Conservation (phyloP, 352 stramenopile species). For the Phytophthora pinifolia region DNA sequence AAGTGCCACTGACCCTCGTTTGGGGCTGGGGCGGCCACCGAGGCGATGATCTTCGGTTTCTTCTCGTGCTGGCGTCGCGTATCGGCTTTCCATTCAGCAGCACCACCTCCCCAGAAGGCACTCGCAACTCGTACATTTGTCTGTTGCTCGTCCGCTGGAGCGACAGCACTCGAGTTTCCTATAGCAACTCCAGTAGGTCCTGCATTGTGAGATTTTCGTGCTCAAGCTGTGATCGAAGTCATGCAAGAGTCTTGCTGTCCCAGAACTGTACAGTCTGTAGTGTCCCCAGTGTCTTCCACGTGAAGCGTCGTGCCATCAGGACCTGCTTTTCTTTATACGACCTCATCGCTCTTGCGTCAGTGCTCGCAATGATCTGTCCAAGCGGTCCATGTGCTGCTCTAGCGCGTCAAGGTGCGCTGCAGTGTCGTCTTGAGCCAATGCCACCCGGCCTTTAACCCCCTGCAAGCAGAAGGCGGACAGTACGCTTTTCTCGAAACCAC, state of each 20-base stretch:
- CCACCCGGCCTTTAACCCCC: conserved; percentile 12
- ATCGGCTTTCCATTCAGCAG: conserved; percentile 38
- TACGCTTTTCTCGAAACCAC: conserved; percentile 13
- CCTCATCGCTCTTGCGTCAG: conserved; percentile 30
- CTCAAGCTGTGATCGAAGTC: no score
- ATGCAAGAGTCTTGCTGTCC: no score
- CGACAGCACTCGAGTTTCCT: conserved; percentile 11
- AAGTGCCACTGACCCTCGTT: conserved; percentile 26
- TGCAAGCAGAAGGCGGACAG: conserved; percentile 9
- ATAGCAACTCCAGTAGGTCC: conserved; percentile 46
- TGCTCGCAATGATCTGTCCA: conserved; percentile 13
- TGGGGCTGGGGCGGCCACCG: no score
- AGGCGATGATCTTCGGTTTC: conserved; percentile 5
- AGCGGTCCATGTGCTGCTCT: conserved; percentile 13
- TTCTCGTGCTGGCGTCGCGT: conserved; percentile 32
- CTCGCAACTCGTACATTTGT: not conserved
- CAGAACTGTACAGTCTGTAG: no score
- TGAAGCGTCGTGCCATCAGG: no score
- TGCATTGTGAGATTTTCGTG: no score
- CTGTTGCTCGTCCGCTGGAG: not conserved
- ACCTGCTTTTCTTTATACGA: no score
- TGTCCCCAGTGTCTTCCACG: no score
- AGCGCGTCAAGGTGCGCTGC: conserved; percentile 13
- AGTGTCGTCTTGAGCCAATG: conserved; percentile 4
- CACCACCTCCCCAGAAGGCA: conserved; percentile 52